phyloP scores from a whole-genome alignment of 208 protist species.

The Trypanosoma boissoni region DNA sequence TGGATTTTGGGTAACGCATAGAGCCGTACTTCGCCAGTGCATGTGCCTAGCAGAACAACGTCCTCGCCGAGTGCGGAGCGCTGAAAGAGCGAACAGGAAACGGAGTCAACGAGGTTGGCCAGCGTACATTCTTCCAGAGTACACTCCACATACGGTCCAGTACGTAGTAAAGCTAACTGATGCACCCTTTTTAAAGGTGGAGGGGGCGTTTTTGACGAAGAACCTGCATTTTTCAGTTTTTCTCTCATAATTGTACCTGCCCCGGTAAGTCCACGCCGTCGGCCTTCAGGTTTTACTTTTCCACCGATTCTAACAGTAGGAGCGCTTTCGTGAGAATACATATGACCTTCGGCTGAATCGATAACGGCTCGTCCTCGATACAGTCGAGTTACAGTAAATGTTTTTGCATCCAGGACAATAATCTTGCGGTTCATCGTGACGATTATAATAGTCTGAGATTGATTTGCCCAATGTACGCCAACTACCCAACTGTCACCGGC shows the following conservation, averaged over 20 bases:
- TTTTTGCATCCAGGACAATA: constrained; percentile 60
- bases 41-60: constrained; percentile 63
- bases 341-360: constrained; percentile 38
- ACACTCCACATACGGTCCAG: constrained; percentile 52
- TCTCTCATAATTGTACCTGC: neutral
- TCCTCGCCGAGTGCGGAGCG: constrained; percentile 61
- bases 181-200: neutral
- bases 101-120: constrained; percentile 53
- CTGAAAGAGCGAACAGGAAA: constrained; percentile 54
- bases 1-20: constrained; percentile 38
- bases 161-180: constrained; percentile 30
- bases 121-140: constrained; percentile 59
- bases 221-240: neutral
- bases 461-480: constrained; percentile 62
- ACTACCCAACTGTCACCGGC: constrained; percentile 61
- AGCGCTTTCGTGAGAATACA: constrained; percentile 69
- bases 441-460: constrained; percentile 41
- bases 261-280: neutral
- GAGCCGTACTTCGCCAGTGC: constrained; percentile 55
- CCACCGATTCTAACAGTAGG: constrained; percentile 53
- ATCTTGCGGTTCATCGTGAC: constrained; percentile 68
- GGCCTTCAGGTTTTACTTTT: constrained; percentile 1
- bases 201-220: neutral
- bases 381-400: constrained; percentile 60
- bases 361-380: constrained; percentile 65